Conservation (phyloP, 2,329 filamentous ascomycete species). For the Elsinoe perseae region DNA sequence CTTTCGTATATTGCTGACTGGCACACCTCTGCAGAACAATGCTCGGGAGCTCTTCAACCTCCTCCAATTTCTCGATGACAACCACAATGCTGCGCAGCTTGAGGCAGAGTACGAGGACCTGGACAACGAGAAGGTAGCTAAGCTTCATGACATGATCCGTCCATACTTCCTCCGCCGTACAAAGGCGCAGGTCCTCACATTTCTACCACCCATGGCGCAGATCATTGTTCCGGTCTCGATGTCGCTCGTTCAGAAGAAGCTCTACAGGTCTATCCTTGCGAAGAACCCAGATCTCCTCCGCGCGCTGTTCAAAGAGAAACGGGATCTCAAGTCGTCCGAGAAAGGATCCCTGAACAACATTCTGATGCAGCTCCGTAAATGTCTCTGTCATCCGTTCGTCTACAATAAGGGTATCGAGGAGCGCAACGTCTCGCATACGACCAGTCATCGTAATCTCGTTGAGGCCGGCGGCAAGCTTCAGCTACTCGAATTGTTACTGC, state of each 20-base stretch:
- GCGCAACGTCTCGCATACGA: slow-evolving; percentile 51
- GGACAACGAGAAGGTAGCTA: slow-evolving; percentile 70
- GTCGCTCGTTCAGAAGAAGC: slow-evolving; percentile 84
- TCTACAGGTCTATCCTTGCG: slow-evolving; percentile 87
- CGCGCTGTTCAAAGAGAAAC: slow-evolving; percentile 62
- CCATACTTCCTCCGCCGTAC: slow-evolving; percentile 67
- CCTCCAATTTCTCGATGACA: slow-evolving; percentile 82
- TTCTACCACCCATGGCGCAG: slow-evolving; percentile 86
- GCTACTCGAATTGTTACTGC: slow-evolving; percentile 75
- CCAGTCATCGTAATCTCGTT: slow-evolving; percentile 71
- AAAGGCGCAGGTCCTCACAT: slow-evolving; percentile 82
- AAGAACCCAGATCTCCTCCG: slow-evolving; percentile 86
- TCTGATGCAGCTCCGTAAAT: slow-evolving; percentile 88
- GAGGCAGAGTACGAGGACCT: slow-evolving; percentile 71
- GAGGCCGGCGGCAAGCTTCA: slow-evolving; percentile 88
- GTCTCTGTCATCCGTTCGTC: slow-evolving; percentile 90
- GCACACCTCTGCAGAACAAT: slow-evolving; percentile 93
- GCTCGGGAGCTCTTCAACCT: slow-evolving; percentile 91
- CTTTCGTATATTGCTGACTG: slow-evolving; percentile 76
- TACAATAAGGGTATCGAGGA: slow-evolving; percentile 91
- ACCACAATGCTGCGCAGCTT: slow-evolving; percentile 60
- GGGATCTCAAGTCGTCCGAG: slow-evolving; percentile 56
- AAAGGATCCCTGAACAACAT: slow-evolving; percentile 85
- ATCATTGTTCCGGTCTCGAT: slow-evolving; percentile 95
- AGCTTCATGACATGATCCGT: slow-evolving; percentile 76